Base-by-base conservation (phyloP, 75 land plant species). In the Cunninghamia lanceolata region DNA sequence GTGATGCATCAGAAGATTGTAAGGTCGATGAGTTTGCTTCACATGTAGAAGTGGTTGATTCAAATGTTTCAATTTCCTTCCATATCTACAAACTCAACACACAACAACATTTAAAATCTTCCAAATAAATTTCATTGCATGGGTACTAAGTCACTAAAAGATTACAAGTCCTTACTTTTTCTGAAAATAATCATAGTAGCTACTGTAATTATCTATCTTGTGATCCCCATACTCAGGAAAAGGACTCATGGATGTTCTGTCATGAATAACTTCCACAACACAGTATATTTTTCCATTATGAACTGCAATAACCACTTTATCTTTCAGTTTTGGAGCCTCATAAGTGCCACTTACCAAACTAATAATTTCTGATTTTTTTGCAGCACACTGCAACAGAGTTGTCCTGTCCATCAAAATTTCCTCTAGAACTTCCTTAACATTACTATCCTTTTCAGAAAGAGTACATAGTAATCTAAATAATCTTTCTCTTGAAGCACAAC, bases 231-330 rank as follows among this genome's bases (percentile, higher is more conserved):
- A 53, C 32, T 85, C 93, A 66, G 91, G 91, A 81, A 98, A 96
- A 45, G 94, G 91, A 88, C 91, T 91, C 13, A 89, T 89, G 88
- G 97, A 92, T 85, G 90, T 91, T 66, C 38, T 85, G 66, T 94
- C 92, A 73, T 13, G 25, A 45, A 92, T 52, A 11, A 93, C 88
- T 14, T 94, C 91, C 28, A 89, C 25, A 75, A 97, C 85, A 40
- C 90, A 91, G 89, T 94, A 98, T 34, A 98, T 89, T 87, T 89
- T 94, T 28, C 96, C 99, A 3, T 97, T 96, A 86, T 98, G 99
- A 52, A 90, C 85, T 21, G 99, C 92, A 83, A 98, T 6, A 52
- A 97, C 95, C 21, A 92, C 97, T 83, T 63, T 89, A 47, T 90
- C 92, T 83, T 90, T 88, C 8, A 97, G 85, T 39, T 85, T 84